These are phyloP conservation scores for Cystobasidium ongulense DNA, from an alignment of 768 basidiomycete genomes.

Conservation along the genomic window DNA sequence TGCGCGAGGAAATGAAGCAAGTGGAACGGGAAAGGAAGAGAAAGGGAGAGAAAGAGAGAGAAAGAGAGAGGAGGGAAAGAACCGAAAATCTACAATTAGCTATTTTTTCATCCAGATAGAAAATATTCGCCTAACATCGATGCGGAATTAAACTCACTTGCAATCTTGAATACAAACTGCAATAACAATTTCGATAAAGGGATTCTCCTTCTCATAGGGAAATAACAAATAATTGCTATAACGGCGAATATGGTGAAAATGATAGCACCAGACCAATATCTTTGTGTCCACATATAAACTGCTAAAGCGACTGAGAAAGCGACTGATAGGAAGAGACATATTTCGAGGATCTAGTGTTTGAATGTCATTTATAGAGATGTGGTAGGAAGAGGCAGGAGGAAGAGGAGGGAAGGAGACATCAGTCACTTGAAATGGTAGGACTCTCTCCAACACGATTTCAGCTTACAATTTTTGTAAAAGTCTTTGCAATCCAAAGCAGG, in stretches of 20 bases:
- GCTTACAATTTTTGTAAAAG: conserved; percentile 36
- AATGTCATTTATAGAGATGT: too few species aligned
- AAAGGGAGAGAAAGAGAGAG: not conserved
- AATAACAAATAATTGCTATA: conserved; percentile 28
- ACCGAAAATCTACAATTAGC: too few species aligned
- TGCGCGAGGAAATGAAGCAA: too few species aligned
- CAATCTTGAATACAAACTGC: conserved; percentile 38
- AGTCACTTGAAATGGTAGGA: too few species aligned
- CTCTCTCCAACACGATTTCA: too few species aligned
- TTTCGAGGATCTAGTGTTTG: conserved; percentile 37
- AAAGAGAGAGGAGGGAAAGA: not conserved
- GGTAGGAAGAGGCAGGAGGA: too few species aligned
- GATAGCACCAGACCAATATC: conserved; percentile 39
- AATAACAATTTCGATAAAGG: conserved; percentile 36
- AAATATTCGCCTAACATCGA: too few species aligned
- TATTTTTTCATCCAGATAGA: too few species aligned
- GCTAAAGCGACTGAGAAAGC: conserved; percentile 33
- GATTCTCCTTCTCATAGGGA: conserved; percentile 17
- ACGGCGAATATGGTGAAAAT: conserved; percentile 43
- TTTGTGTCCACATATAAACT: conserved; percentile 36
- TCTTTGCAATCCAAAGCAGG: conserved; percentile 36
- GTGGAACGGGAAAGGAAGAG: not conserved
- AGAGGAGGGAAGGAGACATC: too few species aligned
- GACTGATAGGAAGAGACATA: conserved; percentile 28
- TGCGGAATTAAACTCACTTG: conserved; percentile 22